A percentile compares a stretch with the other conserved stretches of the same genome.
phyloP scores from a whole-genome alignment of 2,329 filamentous ascomycete genomes.

The Teratosphaeria destructans region DNA sequence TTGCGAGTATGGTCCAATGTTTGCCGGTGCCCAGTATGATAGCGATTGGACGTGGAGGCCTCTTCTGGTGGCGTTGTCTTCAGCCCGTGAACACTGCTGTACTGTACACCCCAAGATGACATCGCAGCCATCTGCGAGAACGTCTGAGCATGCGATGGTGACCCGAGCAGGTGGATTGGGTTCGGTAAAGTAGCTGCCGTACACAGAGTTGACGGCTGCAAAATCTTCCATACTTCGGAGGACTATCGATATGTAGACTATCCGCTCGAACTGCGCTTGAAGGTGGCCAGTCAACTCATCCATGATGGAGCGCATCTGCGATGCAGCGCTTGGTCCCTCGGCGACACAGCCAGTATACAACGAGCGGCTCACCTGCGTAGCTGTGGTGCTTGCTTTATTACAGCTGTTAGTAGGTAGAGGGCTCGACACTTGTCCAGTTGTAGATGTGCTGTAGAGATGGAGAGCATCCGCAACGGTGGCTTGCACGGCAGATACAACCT shows the following conservation, averaged over 20 bases:
- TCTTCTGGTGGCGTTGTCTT: constrained; percentile 14
- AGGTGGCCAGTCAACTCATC: constrained; percentile 9
- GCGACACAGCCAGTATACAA: constrained; percentile 4
- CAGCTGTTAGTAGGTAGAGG: background rate
- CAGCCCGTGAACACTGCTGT: constrained; percentile 13
- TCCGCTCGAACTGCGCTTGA: constrained; percentile 8
- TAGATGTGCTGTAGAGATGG: background rate
- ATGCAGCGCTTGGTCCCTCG: constrained; percentile 28
- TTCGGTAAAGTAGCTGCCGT: constrained; percentile 60
- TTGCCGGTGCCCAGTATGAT: constrained; percentile 96
- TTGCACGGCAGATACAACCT: background rate
- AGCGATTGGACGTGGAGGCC: constrained; percentile 82
- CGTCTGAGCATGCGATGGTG: constrained; percentile 65
- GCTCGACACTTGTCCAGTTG: background rate
- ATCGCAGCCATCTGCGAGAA: constrained; percentile 50
- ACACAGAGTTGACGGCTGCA: constrained; percentile 60
- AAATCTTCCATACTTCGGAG: constrained; percentile 77
- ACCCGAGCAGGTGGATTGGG: constrained; percentile 80
- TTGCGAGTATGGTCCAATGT: constrained; percentile 95
- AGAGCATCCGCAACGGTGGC: background rate
- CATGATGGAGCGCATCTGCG: constrained; percentile 32
- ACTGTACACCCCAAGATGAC: constrained; percentile 50
- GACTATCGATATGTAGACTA: constrained; percentile 49
- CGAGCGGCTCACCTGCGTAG: background rate
- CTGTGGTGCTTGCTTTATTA: background rate